These are phyloP conservation scores for Pseudonectria buxi DNA, from an alignment of 2,329 filamentous ascomycete genomes.

Conservation along the genomic window DNA sequence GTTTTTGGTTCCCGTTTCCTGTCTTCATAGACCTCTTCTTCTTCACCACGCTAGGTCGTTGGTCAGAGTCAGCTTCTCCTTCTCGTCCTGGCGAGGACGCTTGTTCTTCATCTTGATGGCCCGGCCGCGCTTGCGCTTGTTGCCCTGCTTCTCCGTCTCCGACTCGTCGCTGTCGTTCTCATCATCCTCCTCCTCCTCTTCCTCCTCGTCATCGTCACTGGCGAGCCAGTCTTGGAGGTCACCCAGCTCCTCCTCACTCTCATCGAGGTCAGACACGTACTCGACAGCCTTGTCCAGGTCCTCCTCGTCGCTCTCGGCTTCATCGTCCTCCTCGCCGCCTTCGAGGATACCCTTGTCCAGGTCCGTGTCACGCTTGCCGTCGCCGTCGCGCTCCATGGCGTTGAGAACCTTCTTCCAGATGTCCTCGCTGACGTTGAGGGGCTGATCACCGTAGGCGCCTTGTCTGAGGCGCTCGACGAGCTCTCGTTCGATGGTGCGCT, in stretches of 20 bases:
- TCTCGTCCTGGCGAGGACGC: slow-evolving; percentile 53
- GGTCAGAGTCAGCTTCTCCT: slow-evolving; percentile 41
- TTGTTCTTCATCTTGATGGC: slow-evolving; percentile 41
- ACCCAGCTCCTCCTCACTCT: slow-evolving; percentile 69
- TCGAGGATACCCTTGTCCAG: slow-evolving; percentile 80
- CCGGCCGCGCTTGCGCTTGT: slow-evolving; percentile 47
- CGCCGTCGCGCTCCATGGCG: slow-evolving; percentile 79
- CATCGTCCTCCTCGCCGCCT: slow-evolving; percentile 63
- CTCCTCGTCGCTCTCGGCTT: slow-evolving; percentile 59
- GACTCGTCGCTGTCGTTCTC: slow-evolving; percentile 53
- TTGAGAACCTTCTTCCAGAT: slow-evolving; percentile 97
- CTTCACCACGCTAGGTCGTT: slow-evolving; percentile 37
- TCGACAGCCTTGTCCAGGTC: slow-evolving; percentile 77
- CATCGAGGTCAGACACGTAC: slow-evolving; percentile 88
- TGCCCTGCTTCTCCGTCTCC: slow-evolving; percentile 48
- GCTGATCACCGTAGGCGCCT: slow-evolving; percentile 89
- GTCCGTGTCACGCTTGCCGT: slow-evolving; percentile 78
- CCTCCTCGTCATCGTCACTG: slow-evolving; percentile 54
- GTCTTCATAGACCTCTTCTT: slow-evolving; percentile 1
- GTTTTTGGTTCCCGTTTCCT: neutral
- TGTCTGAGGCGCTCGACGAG: slow-evolving; percentile 84
- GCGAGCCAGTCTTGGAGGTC: slow-evolving; percentile 92
- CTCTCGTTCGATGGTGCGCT: slow-evolving; percentile 91
- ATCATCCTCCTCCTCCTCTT: slow-evolving; percentile 51
- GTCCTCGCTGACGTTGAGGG: slow-evolving; percentile 86